Base-by-base conservation (phyloP, 169 alveolate genomes). In the Theileria sp. region DNA sequence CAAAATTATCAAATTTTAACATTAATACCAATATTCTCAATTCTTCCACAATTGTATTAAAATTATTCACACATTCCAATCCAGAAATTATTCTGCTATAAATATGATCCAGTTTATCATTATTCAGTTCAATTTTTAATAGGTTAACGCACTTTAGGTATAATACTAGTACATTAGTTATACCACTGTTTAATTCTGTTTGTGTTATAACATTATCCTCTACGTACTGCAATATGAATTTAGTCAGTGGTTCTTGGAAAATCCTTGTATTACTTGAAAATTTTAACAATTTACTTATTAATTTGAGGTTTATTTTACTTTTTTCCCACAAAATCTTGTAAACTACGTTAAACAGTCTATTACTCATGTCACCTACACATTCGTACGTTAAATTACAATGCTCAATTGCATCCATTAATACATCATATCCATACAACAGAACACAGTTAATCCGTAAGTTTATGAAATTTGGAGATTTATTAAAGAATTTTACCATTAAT, bases 251-350 rank as follows among this genome's bases (percentile, higher is more conserved):
- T 9, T 62, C 36, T 38, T 23, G 44, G 51, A 83, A 75, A 15
- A 83, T 50, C 13, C 89, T 73, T 32, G 73, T 61, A 23, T 75
- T 81, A 19, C 79, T 83, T 76, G 78, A 3, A 23, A 34, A 67
- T n/a, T 17, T 68, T 32, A 83, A 26, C 19, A 83, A 34, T 38
- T 30, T 72, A n/a, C 73, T 26, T 3, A 83, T 44, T 25, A 67
- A 74, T 28, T 15, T 23, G 23, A 64, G 21, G 32, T 64, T 64
- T 38, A 32, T 28, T 64, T 38, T 64, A 26, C 70, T 64, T 64
- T 19, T 64, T 64, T 51, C 32, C 25, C 38, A 23, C 72, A 64
- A 21, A n/a, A 6, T 2, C 3, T 7, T 64, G 25, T 64, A 64
- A 64, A 64, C 26, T 30, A 3, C 38, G 34, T 38, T 19, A 64